phyloP scores from a whole-genome alignment of 441 rosid species.

The Adansonia madagascariensis region DNA sequence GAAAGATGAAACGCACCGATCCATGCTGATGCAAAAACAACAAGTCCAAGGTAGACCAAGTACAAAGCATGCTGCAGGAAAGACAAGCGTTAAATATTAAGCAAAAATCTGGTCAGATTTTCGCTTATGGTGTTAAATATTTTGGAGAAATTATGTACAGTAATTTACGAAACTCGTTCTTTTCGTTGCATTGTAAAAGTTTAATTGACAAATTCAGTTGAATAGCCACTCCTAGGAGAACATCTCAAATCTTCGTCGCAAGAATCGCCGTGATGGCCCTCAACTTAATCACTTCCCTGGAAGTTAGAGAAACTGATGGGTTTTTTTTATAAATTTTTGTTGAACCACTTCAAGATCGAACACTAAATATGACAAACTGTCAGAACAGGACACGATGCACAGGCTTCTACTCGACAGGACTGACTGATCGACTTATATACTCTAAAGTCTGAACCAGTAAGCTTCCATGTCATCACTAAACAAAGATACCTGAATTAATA shows the following conservation, averaged over 20 bases:
- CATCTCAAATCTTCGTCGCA: not conserved
- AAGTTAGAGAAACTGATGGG: not conserved
- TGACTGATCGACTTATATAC: no score
- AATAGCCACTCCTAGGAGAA: not conserved
- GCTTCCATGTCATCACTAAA: not conserved
- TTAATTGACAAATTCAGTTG: not conserved
- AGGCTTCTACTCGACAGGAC: no score
- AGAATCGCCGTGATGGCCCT: not conserved
- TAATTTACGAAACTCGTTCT: not conserved
- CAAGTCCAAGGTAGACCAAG: conserved; percentile 69
- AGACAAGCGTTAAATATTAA: not conserved
- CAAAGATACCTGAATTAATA: not conserved
- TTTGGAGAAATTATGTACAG: not conserved
- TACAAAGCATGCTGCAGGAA: conserved; percentile 61
- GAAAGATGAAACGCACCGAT: conserved; percentile 48
- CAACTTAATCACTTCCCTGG: not conserved
- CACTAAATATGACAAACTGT: no score
- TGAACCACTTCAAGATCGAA: no score
- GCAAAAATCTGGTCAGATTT: not conserved
- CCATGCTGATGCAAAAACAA: conserved; percentile 68
- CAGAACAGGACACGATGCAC: no score
- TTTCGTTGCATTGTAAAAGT: not conserved
- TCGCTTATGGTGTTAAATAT: not conserved
- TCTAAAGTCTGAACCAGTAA: not conserved
- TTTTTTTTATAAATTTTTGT: not conserved